Conservation (phyloP, 768 basidiomycete species). For the Auriscalpium microsporum region DNA sequence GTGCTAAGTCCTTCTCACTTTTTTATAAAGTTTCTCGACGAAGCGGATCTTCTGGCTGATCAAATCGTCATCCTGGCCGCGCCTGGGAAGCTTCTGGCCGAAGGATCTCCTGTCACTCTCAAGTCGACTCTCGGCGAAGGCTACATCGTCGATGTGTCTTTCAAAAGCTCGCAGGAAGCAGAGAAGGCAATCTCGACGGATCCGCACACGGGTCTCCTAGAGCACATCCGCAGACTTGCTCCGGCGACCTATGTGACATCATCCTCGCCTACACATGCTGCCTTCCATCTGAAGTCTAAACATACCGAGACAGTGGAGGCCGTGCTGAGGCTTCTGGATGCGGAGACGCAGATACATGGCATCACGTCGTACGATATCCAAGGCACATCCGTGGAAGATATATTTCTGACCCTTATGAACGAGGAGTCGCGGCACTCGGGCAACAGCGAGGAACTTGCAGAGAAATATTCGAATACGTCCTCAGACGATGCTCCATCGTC, state of each 20-base stretch:
- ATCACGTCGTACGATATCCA: constrained; percentile 56
- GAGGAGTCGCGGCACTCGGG: neutral
- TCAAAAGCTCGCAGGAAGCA: constrained; percentile 26
- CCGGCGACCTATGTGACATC: constrained; percentile 36
- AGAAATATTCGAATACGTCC: neutral
- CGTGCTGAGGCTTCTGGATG: constrained; percentile 48
- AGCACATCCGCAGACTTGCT: constrained; percentile 34
- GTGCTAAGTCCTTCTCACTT: neutral
- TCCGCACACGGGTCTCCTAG: constrained; percentile 27
- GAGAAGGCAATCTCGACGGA: constrained; percentile 16
- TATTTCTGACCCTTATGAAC: constrained; percentile 66
- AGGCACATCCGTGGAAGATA: constrained; percentile 73
- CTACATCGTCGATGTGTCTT: constrained; percentile 52
- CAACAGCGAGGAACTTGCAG: neutral
- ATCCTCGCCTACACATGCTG: constrained; percentile 34
- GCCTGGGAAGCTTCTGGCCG: constrained; percentile 66
- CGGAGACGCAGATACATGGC: constrained; percentile 27
- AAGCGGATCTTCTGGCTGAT: constrained; percentile 72
- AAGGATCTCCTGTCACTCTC: constrained; percentile 65
- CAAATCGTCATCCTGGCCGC: constrained; percentile 67
- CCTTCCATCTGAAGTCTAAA: constrained; percentile 54
- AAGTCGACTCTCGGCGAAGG: constrained; percentile 67
- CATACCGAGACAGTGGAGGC: constrained; percentile 45
- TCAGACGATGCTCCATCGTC: constrained; percentile 3
- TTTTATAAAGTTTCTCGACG: constrained; percentile 63